Base-by-base conservation (phyloP, 805 yeast species). In the Ogataea dorogensis region DNA sequence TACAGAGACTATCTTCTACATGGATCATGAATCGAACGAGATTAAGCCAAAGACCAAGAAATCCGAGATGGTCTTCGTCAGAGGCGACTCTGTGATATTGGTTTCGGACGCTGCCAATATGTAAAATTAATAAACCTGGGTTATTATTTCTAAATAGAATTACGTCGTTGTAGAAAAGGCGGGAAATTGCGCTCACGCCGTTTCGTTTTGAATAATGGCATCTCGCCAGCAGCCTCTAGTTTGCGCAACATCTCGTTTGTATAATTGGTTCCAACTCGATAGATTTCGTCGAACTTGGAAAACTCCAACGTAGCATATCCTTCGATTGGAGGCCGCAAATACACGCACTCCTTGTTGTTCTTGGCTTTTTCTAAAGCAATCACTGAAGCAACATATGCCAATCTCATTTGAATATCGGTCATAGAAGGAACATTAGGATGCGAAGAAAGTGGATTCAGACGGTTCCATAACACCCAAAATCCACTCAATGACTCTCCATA, bases 31-130 rank as follows among this genome's bases (percentile, higher is more conserved):
- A 3, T 74, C 64, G 3, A 56, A 60, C 19, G 71, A 70, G 29
- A 46, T 67, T 36, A 57, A 65, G 57, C 61, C 75, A 7, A 59
- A 52, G 13, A 69, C 70, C 15, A 83, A 79, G 54, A 71, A 73
- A 44, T 74, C 87, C 12, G 96, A 86, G 38, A 86, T 93, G 88
- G 79, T 93, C 27, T 91, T 91, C 64, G 89, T 93, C 11, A 81
- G 99, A 67, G 99, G 99, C n/a, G 98, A 93, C 63, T 80, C 94
- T 3, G 98, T 93, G 28, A 86, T 94, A 33, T 71, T 89, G 49
- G 81, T 93, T 36, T 79, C 58, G 15, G 64, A 59, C 40, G 59
- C 57, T 11, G 41, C 56, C 5, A 54, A 55, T 28, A 45, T 52
- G 25, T 55, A 28, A 47, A 16, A 16, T 33, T 19, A 26, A 33